Base-by-base conservation (phyloP, 2,329 filamentous ascomycete species). In the Nemania diffusa region DNA sequence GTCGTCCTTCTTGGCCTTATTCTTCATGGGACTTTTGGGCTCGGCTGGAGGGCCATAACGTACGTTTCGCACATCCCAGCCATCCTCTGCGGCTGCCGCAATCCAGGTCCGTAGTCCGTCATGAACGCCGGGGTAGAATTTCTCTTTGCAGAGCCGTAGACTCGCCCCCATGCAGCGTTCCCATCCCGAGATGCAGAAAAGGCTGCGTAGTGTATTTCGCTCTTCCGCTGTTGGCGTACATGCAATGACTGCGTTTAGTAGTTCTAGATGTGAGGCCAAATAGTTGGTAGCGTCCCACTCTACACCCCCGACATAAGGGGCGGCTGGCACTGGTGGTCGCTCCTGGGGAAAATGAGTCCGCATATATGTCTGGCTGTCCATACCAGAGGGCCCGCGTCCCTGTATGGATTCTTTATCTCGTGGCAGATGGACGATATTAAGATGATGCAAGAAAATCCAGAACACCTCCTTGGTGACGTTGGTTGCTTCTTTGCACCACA, bases 251-350 rank as follows among this genome's bases (percentile, higher is more conserved):
- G 93, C 95, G 76, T 98, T 99, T 74, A 98, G 82, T 11, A 99
- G 89, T 76, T 98, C 96, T 9, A 99, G 85, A 76, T 99, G 95
- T 0, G 92, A 92, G 20, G 95, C 93, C 11, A 98, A 85, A 78
- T 98, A 98, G 79, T 97, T 97, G 9, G 96, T 98, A 2, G 96
- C 96, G 77, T 98, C 96, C 96, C 96, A 98, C 80, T 99, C 96
- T 9, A 98, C 96, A 61, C 96, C 95, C 56, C 96, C 96, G 48
- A 98, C 94, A 76, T 98, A 98, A 0, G 95, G 95, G 5, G 95
- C 95, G 17, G 96, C 95, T 27, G 95, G 93, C 0, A 98, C 94
- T 0, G 96, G 96, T 3, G 94, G 92, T 0, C 94, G 90, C 72
- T 94, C 92, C 53, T 90, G 88, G 0, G 96, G 95, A 77, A 97